These are phyloP conservation scores for Erigeron philadelphicus DNA, from an alignment of 140 eudicot genomes.

Conservation along the genomic window DNA sequence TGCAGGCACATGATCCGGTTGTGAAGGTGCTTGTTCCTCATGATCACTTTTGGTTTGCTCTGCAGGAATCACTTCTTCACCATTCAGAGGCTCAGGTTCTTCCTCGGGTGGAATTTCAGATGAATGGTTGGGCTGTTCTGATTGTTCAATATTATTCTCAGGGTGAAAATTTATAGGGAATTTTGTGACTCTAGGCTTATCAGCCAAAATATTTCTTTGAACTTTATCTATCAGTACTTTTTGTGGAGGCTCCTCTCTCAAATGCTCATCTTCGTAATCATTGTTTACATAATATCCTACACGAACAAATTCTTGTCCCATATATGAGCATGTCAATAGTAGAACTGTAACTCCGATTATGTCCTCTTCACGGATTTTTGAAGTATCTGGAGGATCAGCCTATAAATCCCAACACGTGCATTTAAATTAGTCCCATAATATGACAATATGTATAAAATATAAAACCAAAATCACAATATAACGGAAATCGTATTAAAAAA, in stretches of 20 bases:
- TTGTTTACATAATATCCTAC: slow-evolving; percentile 92
- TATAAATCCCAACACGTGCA: slow-evolving; percentile 16
- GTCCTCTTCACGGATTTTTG: slow-evolving; percentile 84
- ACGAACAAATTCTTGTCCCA: slow-evolving; percentile 88
- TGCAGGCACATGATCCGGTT: slow-evolving; percentile 24
- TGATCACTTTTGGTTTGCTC: slow-evolving; percentile 19
- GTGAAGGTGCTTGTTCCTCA: slow-evolving; percentile 19
- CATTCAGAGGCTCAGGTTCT: slow-evolving; percentile 27
- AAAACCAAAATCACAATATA: background rate
- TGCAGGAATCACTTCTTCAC: slow-evolving; percentile 21
- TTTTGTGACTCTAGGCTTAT: slow-evolving; percentile 93
- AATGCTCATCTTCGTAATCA: slow-evolving; percentile 80
- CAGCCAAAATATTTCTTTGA: slow-evolving; percentile 73
- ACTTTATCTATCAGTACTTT: slow-evolving; percentile 75
- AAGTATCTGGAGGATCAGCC: slow-evolving; percentile 98
- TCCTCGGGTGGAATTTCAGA: slow-evolving; percentile 37
- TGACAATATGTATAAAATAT: background rate
- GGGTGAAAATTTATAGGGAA: slow-evolving; percentile 86
- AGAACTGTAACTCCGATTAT: slow-evolving; percentile 96
- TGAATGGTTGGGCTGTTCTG: slow-evolving; percentile 35
- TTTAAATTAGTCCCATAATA: background rate
- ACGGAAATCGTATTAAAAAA: background rate
- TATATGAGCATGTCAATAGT: slow-evolving; percentile 82
- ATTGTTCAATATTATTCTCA: slow-evolving; percentile 45
- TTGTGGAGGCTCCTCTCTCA: slow-evolving; percentile 90